These are phyloP conservation scores for Neonectria faginata DNA, from an alignment of 2,329 filamentous ascomycete species.

Conservation along the genomic window DNA sequence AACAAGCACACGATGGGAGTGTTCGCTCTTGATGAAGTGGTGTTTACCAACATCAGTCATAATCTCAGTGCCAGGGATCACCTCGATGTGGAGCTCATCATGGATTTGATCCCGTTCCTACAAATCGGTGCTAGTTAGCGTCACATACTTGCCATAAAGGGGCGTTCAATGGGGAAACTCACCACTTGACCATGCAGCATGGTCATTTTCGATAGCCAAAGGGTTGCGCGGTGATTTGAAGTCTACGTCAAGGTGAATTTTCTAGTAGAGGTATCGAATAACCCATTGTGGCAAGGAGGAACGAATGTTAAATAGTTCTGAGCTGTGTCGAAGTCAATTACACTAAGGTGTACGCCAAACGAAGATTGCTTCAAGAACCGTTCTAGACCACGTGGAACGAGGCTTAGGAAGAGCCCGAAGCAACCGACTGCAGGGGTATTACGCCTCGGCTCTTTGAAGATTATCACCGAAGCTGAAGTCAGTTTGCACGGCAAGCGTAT, in stretches of 20 bases:
- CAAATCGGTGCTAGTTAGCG: neutral
- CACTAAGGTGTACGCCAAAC: neutral
- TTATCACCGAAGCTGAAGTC: neutral
- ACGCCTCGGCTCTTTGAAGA: neutral
- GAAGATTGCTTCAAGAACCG: neutral
- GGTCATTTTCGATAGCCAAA: neutral
- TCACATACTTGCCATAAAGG: neutral
- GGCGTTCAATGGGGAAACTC: neutral
- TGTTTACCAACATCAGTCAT: constrained; percentile 37
- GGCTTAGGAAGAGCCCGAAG: neutral
- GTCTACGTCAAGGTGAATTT: neutral
- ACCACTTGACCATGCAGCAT: neutral
- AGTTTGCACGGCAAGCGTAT: neutral
- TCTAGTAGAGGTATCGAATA: neutral
- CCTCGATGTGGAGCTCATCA: constrained; percentile 35
- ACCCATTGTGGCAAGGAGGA: neutral
- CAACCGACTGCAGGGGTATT: neutral
- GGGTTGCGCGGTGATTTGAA: neutral
- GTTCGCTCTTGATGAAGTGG: constrained; percentile 30
- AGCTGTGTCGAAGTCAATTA: neutral
- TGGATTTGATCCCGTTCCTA: constrained; percentile 22
- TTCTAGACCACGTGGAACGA: neutral
- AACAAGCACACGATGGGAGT: constrained; percentile 32
- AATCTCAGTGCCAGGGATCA: constrained; percentile 35
- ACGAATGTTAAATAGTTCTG: neutral